Evolutionary conservation across 768 basidiomycete species (phyloP).

Genomic region (Mrakia frigida): DNA sequence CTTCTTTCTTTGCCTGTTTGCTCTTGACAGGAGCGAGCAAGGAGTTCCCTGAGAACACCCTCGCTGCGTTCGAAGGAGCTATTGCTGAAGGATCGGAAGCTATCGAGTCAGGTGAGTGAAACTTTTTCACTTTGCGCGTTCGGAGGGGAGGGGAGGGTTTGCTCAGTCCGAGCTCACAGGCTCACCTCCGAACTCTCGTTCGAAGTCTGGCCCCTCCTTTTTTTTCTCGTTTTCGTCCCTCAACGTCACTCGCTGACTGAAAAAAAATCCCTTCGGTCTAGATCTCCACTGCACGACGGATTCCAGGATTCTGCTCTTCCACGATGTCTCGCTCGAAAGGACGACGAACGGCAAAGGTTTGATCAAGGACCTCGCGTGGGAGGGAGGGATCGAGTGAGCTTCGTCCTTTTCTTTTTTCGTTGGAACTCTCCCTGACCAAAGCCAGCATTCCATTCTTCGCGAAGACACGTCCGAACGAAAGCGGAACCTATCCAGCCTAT

Average conservation of each 20-base stretch:
- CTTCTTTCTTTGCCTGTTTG: not conserved
- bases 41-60: constrained; percentile 81
- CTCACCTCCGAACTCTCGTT: not conserved
- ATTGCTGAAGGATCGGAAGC: constrained; percentile 92
- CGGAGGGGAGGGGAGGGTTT: too few species aligned
- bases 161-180: not conserved
- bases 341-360: constrained; percentile 72
- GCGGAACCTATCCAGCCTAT: constrained; percentile 79
- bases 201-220: not conserved
- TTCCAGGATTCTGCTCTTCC: constrained; percentile 86
- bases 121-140: not conserved
- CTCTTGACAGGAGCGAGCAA: constrained; percentile 50
- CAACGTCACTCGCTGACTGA: not conserved
- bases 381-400: constrained; percentile 50
- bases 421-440: too few species aligned
- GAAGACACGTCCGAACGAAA: constrained; percentile 67
- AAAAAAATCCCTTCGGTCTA: constrained; percentile 43
- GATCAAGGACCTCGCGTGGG: constrained; percentile 65
- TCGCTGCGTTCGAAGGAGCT: constrained; percentile 90
- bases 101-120: constrained; percentile 77
- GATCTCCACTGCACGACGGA: constrained; percentile 93
- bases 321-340: constrained; percentile 79
- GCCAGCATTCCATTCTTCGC: constrained; percentile 50
- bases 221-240: not conserved
- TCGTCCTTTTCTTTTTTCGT: not conserved